phyloP scores from a whole-genome alignment of 352 stramenopile species.

The Phytopythium sindhum region DNA sequence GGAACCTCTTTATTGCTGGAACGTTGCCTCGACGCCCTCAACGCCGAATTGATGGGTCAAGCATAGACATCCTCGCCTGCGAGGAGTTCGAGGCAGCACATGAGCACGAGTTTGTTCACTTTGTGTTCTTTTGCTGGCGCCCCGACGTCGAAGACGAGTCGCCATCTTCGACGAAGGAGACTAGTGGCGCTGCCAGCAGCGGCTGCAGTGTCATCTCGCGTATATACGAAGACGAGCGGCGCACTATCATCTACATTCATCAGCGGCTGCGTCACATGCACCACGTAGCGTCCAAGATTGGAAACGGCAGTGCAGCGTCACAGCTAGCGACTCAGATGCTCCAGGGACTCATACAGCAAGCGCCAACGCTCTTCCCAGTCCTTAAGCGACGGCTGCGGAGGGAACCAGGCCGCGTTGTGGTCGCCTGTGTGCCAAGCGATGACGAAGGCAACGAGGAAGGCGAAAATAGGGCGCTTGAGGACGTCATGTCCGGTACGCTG shows the following conservation, averaged over 20 bases:
- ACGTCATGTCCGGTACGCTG: conserved; percentile 28
- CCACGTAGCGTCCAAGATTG: background rate
- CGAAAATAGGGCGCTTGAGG: conserved; percentile 17
- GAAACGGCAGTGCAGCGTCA: background rate
- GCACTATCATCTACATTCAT: conserved; percentile 31
- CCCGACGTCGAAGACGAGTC: conserved; percentile 5
- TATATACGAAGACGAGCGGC: conserved; percentile 32
- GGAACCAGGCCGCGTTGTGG: conserved; percentile 33
- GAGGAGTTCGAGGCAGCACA: conserved; percentile 31
- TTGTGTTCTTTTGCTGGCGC: conserved; percentile 45
- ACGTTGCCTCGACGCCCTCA: background rate
- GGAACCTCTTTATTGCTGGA: conserved; percentile 46
- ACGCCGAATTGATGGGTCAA: background rate
- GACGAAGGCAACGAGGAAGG: conserved; percentile 11
- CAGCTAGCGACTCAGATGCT: conserved; percentile 13
- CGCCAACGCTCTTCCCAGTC: conserved; percentile 32
- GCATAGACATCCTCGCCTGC: conserved; percentile 24
- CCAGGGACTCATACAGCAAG: conserved; percentile 36
- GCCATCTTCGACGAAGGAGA: background rate
- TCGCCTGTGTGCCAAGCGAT: conserved; percentile 28
- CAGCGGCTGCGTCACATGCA: background rate
- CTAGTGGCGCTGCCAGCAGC: conserved; percentile 7
- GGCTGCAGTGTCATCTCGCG: background rate
- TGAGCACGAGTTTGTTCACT: conserved; percentile 42
- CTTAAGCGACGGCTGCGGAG: conserved; percentile 44